Conservation (phyloP, 192 early-diverging fungal genomes). For the Podila epicladia region DNA sequence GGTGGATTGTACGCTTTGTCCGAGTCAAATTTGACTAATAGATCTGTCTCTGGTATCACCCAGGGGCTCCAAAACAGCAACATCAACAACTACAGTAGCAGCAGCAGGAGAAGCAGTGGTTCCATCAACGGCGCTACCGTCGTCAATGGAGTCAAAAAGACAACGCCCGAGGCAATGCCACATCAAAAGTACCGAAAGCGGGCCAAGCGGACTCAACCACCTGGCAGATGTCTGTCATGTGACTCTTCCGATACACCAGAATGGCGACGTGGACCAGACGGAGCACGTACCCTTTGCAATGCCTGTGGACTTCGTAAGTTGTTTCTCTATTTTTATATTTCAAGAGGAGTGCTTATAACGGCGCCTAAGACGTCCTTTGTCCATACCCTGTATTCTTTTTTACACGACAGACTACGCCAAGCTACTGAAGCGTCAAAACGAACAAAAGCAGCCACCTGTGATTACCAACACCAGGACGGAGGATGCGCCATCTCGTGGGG, state of each 20-base stretch:
- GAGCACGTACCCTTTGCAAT: conserved; percentile 93
- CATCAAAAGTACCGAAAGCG: conserved; percentile 46
- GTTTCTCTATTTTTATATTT: conserved; percentile 3
- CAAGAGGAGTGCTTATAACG: neutral
- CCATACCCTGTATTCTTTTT: neutral
- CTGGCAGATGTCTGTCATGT: conserved; percentile 80
- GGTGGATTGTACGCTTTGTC: conserved; percentile 1
- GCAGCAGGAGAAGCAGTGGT: neutral
- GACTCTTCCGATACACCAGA: conserved; percentile 90
- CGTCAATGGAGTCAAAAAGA: neutral
- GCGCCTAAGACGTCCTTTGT: neutral
- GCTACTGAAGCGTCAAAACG: conserved; percentile 33
- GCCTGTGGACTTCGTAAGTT: conserved; percentile 90
- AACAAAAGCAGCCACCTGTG: neutral
- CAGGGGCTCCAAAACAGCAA: neutral
- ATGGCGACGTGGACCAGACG: conserved; percentile 94
- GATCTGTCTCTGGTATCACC: neutral
- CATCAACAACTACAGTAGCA: neutral
- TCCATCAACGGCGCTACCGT: neutral
- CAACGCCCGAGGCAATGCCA: conserved; percentile 7
- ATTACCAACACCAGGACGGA: neutral
- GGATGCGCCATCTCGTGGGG: neutral
- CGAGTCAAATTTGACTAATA: conserved; percentile 2
- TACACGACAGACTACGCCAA: conserved; percentile 33
- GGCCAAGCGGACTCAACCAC: conserved; percentile 66